Evolutionary conservation across 495 filamentous ascomycete genomes (phyloP).

Genomic region (Podospora australis): DNA sequence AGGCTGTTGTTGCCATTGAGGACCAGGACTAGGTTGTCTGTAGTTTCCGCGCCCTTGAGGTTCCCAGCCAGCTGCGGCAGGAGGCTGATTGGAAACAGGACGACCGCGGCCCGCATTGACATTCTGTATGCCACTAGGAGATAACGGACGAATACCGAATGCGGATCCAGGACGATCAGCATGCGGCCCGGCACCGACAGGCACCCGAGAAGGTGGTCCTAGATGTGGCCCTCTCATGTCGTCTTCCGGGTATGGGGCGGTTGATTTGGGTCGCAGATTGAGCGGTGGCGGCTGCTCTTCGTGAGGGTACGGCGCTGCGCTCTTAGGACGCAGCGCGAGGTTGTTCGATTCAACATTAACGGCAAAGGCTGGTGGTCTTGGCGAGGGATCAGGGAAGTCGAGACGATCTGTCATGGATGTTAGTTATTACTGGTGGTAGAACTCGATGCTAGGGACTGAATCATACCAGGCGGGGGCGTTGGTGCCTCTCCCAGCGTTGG

Average conservation of each 20-base stretch:
- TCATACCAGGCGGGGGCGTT: conserved; percentile 10
- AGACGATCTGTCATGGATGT: conserved; percentile 31
- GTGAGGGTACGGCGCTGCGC: conserved; percentile 54
- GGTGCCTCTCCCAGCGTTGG: conserved; percentile 42
- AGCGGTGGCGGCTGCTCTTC: conserved; percentile 35
- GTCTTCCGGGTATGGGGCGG: conserved; percentile 50
- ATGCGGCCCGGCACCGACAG: conserved; percentile 30
- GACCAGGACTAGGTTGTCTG: conserved; percentile 34
- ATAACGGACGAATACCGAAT: conserved; percentile 53
- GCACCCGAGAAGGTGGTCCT: conserved; percentile 32
- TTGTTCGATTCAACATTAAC: conserved; percentile 29
- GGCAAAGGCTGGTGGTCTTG: conserved; percentile 41
- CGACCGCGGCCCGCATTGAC: conserved; percentile 15
- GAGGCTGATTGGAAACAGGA: conserved; percentile 23
- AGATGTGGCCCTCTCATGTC: conserved; percentile 32
- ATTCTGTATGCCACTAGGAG: conserved; percentile 16
- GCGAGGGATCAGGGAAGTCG: conserved; percentile 68
- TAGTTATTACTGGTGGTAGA: conserved; percentile 15
- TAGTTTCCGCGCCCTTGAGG: conserved; percentile 34
- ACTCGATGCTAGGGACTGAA: neutral
- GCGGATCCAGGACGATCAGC: conserved; percentile 59
- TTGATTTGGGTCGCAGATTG: conserved; percentile 29
- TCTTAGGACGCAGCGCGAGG: conserved; percentile 39
- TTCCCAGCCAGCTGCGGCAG: conserved; percentile 34
- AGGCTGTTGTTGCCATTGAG: conserved; percentile 9